A percentile compares a stretch with the other conserved stretches of the same genome.
These are phyloP conservation scores for Suillus tomentosus DNA, from an alignment of 768 basidiomycete species.

Conservation along the genomic window DNA sequence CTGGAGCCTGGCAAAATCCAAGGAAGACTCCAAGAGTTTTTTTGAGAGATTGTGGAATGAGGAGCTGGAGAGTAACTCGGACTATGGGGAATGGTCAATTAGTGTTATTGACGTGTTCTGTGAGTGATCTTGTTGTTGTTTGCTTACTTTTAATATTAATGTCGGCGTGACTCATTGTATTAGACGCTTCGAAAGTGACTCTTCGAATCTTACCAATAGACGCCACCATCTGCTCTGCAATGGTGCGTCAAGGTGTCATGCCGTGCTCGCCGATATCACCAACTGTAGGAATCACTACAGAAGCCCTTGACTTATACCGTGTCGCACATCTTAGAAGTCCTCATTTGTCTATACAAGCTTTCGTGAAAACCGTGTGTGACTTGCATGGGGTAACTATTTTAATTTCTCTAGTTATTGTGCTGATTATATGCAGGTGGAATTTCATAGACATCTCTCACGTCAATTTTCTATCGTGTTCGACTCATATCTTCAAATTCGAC, in stretches of 20 bases:
- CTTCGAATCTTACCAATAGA: constrained; percentile 4
- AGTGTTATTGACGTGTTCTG: too few relatives aligned
- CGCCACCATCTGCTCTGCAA: background rate
- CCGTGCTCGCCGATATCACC: background rate
- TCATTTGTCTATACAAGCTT: too few relatives aligned
- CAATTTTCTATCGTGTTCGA: too few relatives aligned
- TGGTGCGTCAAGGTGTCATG: background rate
- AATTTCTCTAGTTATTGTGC: too few relatives aligned
- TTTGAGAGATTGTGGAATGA: background rate
- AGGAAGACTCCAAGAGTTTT: background rate
- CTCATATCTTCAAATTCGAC: too few relatives aligned
- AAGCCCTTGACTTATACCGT: background rate
- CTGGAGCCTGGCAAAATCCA: constrained; percentile 6
- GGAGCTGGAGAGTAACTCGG: background rate
- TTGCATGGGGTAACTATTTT: too few relatives aligned
- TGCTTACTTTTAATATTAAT: background rate
- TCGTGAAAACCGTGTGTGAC: too few relatives aligned
- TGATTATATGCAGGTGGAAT: too few relatives aligned
- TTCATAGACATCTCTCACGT: too few relatives aligned
- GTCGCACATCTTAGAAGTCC: too few relatives aligned
- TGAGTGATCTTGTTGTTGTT: constrained; percentile 8
- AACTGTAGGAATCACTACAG: background rate
- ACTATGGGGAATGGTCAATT: too few relatives aligned
- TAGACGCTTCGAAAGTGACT: background rate
- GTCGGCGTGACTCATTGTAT: background rate